Evolutionary conservation across 2,329 filamentous ascomycete genomes (phyloP), one percentile per base, ranked within the genome.

Genomic region (Alternaria solani): DNA sequence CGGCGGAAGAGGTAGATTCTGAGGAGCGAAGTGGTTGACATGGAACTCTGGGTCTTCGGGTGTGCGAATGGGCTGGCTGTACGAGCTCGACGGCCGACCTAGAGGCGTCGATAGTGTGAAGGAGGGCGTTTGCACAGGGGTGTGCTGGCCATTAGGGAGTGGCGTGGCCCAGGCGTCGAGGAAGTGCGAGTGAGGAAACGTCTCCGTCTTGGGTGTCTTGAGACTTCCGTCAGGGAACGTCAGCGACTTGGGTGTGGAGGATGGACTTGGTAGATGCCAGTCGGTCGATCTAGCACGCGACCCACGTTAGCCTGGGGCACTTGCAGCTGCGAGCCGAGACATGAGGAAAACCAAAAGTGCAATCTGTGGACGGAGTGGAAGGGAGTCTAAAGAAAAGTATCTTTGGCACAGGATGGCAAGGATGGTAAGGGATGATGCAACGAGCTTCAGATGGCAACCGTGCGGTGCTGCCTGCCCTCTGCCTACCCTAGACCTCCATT

Each of bases 11-110:
- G 83, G 81, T 55, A 86, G 76, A 70, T 80, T 85, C 68, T 83
- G 82, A 43, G 84, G 80, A 43, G 85, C 85, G 68, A 87, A 84
- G 73, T 89, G 85, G 67, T 87, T 88, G 69, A 83, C 85, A 86
- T 90, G 87, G 73, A 88, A 83, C 73, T 76, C 71, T 34, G 78
- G 78, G 51, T 81, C 78, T 59, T 80, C 73, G 18, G 77, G 78
- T 7, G 69, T 78, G 48, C 67, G 74, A 30, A 70, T 64, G 55
- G 75, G 74, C 48, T 71, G 71, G 59, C 71, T 79, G 46, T 77
- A 74, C 26, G 73, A 76, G 58, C 70, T 77, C 57, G 70, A 71
- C 28, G 78, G 73, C 43, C 73, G 71, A 12, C 76, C 73, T 67
- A 73, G 63, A 51, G 76, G 69, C 20, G 74, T 76, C 49, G 78